Evolutionary conservation across 2,329 filamentous ascomycete species (phyloP).

Genomic region (Chaetomium sp.): DNA sequence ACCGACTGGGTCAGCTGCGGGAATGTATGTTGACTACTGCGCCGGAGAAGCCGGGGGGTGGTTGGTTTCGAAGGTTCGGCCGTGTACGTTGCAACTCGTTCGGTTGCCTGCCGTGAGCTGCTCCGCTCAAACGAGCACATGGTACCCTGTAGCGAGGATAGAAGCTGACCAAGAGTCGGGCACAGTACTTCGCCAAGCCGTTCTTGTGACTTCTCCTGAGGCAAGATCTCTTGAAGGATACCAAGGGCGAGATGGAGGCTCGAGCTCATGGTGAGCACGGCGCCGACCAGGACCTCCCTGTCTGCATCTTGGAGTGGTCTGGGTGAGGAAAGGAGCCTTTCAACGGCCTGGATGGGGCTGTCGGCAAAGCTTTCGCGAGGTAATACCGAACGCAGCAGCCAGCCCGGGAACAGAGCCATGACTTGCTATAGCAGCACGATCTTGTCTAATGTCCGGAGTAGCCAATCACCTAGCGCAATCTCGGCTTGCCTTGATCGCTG

Average conservation of each 20-base stretch:
- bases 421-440: constrained; percentile 7
- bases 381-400: constrained; percentile 33
- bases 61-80: not conserved
- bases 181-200: constrained; percentile 34
- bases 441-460: constrained; percentile 12
- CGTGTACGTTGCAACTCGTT: not conserved
- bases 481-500: constrained; percentile 6
- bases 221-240: constrained; percentile 33
- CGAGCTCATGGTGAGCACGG: constrained; percentile 32
- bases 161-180: constrained; percentile 33
- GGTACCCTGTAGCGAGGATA: constrained; percentile 26
- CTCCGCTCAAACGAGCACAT: constrained; percentile 24
- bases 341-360: constrained; percentile 31
- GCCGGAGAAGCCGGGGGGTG: not conserved
- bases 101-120: not conserved
- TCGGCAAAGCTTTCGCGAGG: constrained; percentile 27
- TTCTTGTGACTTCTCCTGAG: constrained; percentile 33
- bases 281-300: constrained; percentile 34
- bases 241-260: constrained; percentile 33
- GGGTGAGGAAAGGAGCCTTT: constrained; percentile 30
- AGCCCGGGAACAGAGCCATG: constrained; percentile 34
- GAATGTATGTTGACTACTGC: not conserved
- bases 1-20: not conserved
- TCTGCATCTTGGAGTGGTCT: constrained; percentile 31
- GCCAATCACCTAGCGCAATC: constrained; percentile 19